Conservation (phyloP, 768 basidiomycete species). For the Naganishia randhawae region DNA sequence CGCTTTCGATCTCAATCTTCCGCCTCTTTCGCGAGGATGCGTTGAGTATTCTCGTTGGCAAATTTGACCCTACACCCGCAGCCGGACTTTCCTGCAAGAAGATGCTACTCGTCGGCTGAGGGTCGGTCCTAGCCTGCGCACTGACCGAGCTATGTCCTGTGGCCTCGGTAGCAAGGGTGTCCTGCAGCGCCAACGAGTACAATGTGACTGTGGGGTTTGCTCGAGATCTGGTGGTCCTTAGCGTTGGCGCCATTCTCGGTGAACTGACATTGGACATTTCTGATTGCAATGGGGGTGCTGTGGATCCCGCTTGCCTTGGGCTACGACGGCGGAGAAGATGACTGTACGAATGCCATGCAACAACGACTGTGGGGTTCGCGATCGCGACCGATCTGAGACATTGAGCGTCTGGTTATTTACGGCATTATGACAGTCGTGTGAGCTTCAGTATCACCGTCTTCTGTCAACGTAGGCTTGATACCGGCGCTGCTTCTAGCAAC, state of each 20-base stretch:
- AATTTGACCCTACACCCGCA: neutral
- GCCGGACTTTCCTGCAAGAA: neutral
- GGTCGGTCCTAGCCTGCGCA: neutral
- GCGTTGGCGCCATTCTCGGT: neutral
- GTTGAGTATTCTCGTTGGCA: neutral
- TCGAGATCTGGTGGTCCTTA: neutral
- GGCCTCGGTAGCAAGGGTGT: neutral
- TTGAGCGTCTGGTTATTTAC: neutral
- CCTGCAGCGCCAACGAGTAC: neutral
- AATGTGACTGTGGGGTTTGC: slow-evolving; percentile 1
- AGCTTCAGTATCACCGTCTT: neutral
- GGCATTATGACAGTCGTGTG: no score
- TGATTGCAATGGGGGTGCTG: neutral
- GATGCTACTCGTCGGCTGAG: neutral
- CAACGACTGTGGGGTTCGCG: no score
- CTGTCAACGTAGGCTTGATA: no score
- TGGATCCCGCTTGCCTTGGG: no score
- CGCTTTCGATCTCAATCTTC: neutral
- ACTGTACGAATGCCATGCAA: no score
- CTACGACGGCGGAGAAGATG: no score
- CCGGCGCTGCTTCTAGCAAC: no score
- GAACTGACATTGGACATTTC: neutral
- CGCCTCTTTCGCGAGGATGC: neutral
- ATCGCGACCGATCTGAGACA: neutral
- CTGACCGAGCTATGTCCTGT: neutral